Evolutionary conservation across 2,329 filamentous ascomycete species (phyloP).

Genomic region (Colletotrichum cordylinicola): DNA sequence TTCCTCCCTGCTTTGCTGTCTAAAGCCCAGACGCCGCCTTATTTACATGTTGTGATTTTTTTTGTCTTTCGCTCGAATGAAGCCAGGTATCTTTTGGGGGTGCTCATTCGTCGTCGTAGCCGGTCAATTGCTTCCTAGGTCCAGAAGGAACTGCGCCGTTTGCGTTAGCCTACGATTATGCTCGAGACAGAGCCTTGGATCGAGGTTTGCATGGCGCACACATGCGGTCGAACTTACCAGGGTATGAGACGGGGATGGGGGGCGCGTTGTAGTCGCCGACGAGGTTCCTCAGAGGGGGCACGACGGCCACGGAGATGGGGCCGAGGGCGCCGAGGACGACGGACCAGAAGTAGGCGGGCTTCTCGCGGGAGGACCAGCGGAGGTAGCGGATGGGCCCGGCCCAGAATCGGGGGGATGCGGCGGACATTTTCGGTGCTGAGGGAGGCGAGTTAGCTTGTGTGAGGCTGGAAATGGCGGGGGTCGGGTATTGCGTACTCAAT

Average conservation of each 20-base stretch:
- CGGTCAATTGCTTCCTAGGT: conserved; percentile 64
- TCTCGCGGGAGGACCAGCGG: conserved; percentile 86
- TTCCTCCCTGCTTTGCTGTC: conserved; percentile 1
- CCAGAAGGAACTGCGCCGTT: conserved; percentile 56
- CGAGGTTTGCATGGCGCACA: background rate
- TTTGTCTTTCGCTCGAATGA: background rate
- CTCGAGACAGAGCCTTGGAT: background rate
- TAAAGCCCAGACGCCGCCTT: conserved; percentile 26
- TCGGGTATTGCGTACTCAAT: conserved; percentile 35
- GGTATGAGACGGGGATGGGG: conserved; percentile 87
- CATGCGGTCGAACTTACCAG: conserved; percentile 67
- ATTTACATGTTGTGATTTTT: conserved; percentile 25
- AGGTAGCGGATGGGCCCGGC: conserved; percentile 81
- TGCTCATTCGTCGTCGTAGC: conserved; percentile 62
- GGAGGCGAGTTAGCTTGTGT: background rate
- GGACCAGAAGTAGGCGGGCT: conserved; percentile 91
- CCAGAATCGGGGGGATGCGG: conserved; percentile 79
- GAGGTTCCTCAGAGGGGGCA: conserved; percentile 74
- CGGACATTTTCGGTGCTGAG: conserved; percentile 56
- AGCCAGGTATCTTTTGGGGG: background rate
- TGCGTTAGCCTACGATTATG: background rate
- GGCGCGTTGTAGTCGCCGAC: conserved; percentile 77
- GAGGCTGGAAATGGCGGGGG: background rate
- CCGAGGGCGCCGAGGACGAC: conserved; percentile 75
- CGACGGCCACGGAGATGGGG: conserved; percentile 71